These are phyloP conservation scores for Fomes fomentarius DNA, from an alignment of 1,284 basidiomycete species.

Conservation along the genomic window DNA sequence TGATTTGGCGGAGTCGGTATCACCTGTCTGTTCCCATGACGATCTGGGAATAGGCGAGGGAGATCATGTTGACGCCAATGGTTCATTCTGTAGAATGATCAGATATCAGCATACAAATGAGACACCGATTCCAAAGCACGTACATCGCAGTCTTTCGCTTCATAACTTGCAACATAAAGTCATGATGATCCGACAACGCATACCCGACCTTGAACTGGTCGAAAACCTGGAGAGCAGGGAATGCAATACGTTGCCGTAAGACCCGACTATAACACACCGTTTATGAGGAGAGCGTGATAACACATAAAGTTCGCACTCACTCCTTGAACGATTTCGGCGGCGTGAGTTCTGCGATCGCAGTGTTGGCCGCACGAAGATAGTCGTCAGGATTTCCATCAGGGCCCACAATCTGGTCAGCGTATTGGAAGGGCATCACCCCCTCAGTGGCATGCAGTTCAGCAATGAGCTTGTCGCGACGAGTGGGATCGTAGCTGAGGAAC, in stretches of 20 bases:
- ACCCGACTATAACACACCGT: conserved; percentile 1
- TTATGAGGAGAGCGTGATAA: neutral
- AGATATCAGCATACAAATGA: neutral
- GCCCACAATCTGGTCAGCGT: neutral
- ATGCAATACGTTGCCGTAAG: neutral
- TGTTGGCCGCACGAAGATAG: conserved; percentile 5
- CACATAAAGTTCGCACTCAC: conserved; percentile 1
- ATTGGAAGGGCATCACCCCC: neutral
- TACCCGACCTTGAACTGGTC: conserved; percentile 3
- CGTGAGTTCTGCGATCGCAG: conserved; percentile 8
- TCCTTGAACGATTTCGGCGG: conserved; percentile 12
- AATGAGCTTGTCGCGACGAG: conserved; percentile 4
- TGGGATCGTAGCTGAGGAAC: conserved; percentile 3
- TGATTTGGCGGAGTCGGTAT: neutral
- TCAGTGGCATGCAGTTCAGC: conserved; percentile 1
- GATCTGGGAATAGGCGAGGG: neutral
- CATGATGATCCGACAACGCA: conserved; percentile 1
- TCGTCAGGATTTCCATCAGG: neutral
- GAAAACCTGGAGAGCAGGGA: conserved; percentile 3
- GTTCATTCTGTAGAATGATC: neutral
- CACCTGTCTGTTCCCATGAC: neutral
- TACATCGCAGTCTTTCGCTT: neutral
- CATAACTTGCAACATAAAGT: neutral
- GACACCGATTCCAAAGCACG: neutral
- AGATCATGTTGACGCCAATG: neutral